These are phyloP conservation scores for Eucalyptus fibrosa DNA, from an alignment of 345 rosid genomes.

Conservation along the genomic window DNA sequence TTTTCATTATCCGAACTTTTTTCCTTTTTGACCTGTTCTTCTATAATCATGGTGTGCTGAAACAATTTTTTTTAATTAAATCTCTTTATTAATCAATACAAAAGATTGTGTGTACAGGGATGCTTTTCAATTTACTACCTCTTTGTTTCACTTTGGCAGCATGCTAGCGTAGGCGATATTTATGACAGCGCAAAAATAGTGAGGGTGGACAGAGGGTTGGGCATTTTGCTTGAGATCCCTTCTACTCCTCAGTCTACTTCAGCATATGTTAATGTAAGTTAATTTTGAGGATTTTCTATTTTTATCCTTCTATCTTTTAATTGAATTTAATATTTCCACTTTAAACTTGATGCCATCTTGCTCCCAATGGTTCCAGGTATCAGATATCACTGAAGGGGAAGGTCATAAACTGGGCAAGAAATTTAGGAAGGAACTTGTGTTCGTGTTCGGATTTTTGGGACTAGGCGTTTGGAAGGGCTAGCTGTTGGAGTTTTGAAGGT, in stretches of 20 bases:
- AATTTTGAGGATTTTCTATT: background rate
- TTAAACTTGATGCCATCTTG: background rate
- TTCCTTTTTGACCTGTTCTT: background rate
- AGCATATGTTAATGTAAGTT: conserved; percentile 77
- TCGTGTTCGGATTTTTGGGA: conserved; percentile 83
- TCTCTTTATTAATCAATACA: background rate
- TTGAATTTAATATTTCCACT: background rate
- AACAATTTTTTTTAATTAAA: background rate
- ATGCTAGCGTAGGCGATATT: conserved; percentile 58
- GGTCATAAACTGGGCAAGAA: conserved; percentile 65
- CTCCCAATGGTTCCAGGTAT: conserved; percentile 28
- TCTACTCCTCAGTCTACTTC: conserved; percentile 49
- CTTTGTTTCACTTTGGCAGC: conserved; percentile 32
- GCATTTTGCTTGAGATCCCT: conserved; percentile 87
- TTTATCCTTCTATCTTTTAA: background rate
- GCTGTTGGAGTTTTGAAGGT: conserved; percentile 91
- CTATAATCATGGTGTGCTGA: background rate
- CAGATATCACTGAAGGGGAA: conserved; percentile 82
- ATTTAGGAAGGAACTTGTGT: conserved; percentile 63
- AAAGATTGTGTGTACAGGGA: background rate
- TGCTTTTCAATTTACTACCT: background rate
- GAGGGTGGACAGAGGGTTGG: conserved; percentile 71
- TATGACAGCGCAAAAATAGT: conserved; percentile 75
- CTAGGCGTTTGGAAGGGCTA: conserved; percentile 87
- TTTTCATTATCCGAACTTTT: background rate